A percentile compares a stretch with the other conserved stretches of the same genome.
Conservation (phyloP, 2,329 filamentous ascomycete genomes). For the Aureobasidium vineae region DNA sequence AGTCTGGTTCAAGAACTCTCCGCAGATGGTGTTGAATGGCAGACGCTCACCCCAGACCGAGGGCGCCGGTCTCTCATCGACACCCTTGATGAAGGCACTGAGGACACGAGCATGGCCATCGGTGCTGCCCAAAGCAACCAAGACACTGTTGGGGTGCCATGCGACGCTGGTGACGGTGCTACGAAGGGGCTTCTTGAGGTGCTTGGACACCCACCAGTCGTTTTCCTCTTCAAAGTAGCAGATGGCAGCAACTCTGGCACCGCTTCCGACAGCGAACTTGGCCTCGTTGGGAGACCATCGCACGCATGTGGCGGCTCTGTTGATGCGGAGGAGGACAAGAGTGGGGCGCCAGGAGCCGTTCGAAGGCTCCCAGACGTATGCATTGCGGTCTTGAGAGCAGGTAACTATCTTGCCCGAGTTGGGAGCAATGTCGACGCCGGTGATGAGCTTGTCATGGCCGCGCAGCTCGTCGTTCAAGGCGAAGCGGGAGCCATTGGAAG, state of each 20-base stretch:
- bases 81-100: conserved; percentile 93
- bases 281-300: conserved; percentile 96
- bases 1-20: conserved; percentile 92
- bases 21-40: conserved; percentile 97
- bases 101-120: conserved; percentile 95
- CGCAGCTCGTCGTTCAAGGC: conserved; percentile 88
- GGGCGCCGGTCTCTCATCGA: conserved; percentile 80
- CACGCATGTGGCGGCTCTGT: conserved; percentile 92
- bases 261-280: conserved; percentile 97
- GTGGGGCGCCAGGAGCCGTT: conserved; percentile 95
- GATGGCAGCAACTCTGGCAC: conserved; percentile 89
- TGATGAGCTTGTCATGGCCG: conserved; percentile 96
- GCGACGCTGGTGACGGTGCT: conserved; percentile 93
- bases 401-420: conserved; percentile 91
- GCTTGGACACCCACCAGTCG: conserved; percentile 99
- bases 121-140: conserved; percentile 92
- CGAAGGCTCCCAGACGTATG: conserved; percentile 88
- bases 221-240: conserved; percentile 99
- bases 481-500: conserved; percentile 69
- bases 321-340: conserved; percentile 93
- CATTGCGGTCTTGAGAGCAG: conserved; percentile 97
- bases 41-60: conserved; percentile 92
- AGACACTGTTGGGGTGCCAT: conserved; percentile 97
- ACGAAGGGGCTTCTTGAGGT: conserved; percentile 97
- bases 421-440: conserved; percentile 92